A percentile compares a stretch with the other conserved stretches of the same genome.
These are phyloP conservation scores for Fraxinus sp. DNA, from an alignment of 305 asterid species.

Conservation along the genomic window DNA sequence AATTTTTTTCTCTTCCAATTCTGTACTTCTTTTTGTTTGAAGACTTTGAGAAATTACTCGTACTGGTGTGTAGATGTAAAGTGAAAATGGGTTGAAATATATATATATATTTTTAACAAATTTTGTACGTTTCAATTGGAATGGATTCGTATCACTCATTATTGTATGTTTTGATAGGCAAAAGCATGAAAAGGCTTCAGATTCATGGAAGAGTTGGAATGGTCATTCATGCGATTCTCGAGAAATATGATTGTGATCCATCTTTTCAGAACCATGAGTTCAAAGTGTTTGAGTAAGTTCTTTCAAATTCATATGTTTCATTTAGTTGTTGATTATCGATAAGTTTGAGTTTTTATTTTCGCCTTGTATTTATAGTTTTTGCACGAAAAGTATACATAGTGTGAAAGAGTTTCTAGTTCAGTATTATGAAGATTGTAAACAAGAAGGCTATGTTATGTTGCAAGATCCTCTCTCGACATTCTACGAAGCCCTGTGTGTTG, in stretches of 20 bases:
- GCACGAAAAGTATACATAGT: conserved; percentile 36
- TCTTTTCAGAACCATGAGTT: conserved; percentile 35
- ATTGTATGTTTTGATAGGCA: conserved; percentile 33
- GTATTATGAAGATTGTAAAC: conserved; percentile 56
- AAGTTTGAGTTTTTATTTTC: not conserved
- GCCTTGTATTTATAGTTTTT: conserved; percentile 38
- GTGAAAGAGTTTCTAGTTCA: conserved; percentile 63
- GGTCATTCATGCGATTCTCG: conserved; percentile 57
- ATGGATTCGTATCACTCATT: too few species aligned
- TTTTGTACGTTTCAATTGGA: too few species aligned
- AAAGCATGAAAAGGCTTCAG: conserved; percentile 47
- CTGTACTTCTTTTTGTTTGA: not conserved
- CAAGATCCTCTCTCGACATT: conserved; percentile 62
- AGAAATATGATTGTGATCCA: conserved; percentile 31
- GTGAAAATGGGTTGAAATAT: too few species aligned
- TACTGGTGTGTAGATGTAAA: conserved; percentile 32
- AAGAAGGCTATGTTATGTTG: conserved; percentile 51
- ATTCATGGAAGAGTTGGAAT: conserved; percentile 72
- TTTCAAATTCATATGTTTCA: not conserved
- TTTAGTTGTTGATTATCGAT: not conserved
- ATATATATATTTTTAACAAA: too few species aligned
- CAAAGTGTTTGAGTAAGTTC: conserved; percentile 59
- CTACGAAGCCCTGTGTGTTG: conserved; percentile 63
- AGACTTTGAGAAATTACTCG: too few species aligned
- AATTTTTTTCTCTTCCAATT: not conserved